Evolutionary conservation across 1,284 basidiomycete species (phyloP).

Genomic region (Ceratobasidium sp.): DNA sequence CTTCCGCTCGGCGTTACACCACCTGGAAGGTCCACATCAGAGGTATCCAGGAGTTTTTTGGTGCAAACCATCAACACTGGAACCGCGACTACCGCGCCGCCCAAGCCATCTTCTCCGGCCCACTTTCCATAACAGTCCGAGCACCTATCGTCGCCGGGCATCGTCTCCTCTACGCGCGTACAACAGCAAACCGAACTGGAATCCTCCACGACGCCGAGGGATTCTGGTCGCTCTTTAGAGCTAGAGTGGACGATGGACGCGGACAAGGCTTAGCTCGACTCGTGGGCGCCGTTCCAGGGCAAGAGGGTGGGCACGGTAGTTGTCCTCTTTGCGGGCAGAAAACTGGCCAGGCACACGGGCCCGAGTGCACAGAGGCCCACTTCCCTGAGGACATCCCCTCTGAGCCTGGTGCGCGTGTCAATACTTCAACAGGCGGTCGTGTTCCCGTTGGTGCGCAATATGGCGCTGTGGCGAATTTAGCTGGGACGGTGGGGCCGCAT

Average conservation of each 20-base stretch:
- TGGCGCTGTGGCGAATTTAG: constrained; percentile 17
- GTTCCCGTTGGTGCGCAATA: neutral
- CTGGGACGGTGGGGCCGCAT: constrained; percentile 7
- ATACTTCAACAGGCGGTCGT: constrained; percentile 22
- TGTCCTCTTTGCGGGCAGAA: neutral
- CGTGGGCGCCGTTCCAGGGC: constrained; percentile 51
- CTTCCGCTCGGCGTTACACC: constrained; percentile 72
- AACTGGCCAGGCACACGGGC: constrained; percentile 4
- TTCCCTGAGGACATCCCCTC: constrained; percentile 12
- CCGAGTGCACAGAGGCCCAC: constrained; percentile 11
- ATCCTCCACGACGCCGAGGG: constrained; percentile 62
- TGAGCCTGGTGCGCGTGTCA: constrained; percentile 14
- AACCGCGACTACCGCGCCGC: constrained; percentile 73
- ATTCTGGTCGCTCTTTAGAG: constrained; percentile 63
- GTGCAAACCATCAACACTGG: constrained; percentile 70
- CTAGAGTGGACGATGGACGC: constrained; percentile 51
- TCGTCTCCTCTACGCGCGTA: constrained; percentile 75
- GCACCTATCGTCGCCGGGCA: constrained; percentile 75
- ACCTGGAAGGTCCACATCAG: constrained; percentile 81
- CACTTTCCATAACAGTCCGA: constrained; percentile 68
- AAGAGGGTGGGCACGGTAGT: neutral
- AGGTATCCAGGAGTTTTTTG: constrained; percentile 68
- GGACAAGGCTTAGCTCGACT: constrained; percentile 52
- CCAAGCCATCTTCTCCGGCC: constrained; percentile 73
- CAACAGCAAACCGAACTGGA: constrained; percentile 70